Evolutionary conservation across 2,329 filamentous ascomycete species (phyloP), one percentile per base, ranked within the genome.

Genomic region (Neofusicoccum laricinum): DNA sequence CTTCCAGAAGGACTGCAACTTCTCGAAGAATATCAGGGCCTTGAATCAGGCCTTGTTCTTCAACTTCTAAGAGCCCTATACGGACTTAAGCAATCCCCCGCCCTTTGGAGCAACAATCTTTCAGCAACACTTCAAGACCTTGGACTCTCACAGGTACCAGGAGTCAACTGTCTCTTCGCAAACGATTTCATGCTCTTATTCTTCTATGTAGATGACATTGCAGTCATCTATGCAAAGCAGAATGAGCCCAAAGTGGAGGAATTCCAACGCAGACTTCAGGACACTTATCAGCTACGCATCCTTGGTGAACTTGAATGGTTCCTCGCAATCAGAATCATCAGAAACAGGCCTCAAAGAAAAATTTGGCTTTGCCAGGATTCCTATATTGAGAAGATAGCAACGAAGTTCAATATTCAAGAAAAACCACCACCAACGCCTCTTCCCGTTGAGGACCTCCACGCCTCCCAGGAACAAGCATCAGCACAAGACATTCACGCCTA

Each of bases 31-130:
- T n/a, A n/a, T n/a, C n/a, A n/a, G n/a, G n/a, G n/a, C n/a, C n/a
- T n/a, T n/a, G n/a, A n/a, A n/a, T n/a, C n/a, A n/a, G n/a, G n/a
- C n/a, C n/a, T 15, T 34, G 65, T 43, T 17, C 66, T 69, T 30
- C 40, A 63, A 45, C 64, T 73, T 2, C 21, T 21, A 17, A 12
- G 63, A 58, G 71, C 70, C 2, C 51, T 73, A 2, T 72, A 72
- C 64, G 68, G 70, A 2, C 66, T 72, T 0, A 68, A 68, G 30
- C 59, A 69, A 32, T 66, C 67, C 4, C 69, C 67, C 11, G 17
- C 66, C 1, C 69, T 73, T 1, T 72, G 49, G 69, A 68, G 69
- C 40, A 64, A 64, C 2, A 5, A 71, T 15, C 65, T 71, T 2
- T 61, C 8, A 17, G 49, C 32, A 34, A 68, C 64, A 3, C 65